A percentile compares a stretch with the other conserved stretches of the same genome.
Conservation (phyloP, 768 basidiomycete species). For the Cystobasidium ongulense region DNA sequence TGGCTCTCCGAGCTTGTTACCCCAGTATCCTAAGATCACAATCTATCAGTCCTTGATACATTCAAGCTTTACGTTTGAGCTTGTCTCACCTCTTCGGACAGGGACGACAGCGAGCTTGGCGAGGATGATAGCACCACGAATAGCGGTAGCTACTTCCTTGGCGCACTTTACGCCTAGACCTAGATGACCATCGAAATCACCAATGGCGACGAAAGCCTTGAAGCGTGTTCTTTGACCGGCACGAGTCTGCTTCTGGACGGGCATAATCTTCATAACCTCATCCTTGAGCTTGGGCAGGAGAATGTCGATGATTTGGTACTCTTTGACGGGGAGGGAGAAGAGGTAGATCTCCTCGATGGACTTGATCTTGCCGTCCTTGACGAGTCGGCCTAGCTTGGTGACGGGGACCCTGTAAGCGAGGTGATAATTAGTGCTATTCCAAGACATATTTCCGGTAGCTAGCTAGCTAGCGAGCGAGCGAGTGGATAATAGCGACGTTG, state of each 20-base stretch:
- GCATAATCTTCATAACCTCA: constrained; percentile 99
- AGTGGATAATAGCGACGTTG: background rate
- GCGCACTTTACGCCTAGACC: constrained; percentile 99
- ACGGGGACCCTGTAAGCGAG: constrained; percentile 68
- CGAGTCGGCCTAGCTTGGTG: constrained; percentile 97
- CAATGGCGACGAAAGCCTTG: constrained; percentile 99
- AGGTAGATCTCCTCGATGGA: constrained; percentile 99
- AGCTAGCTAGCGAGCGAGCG: background rate
- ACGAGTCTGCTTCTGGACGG: constrained; percentile 99
- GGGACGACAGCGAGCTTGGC: constrained; percentile 97
- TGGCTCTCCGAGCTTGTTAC: constrained; percentile 94
- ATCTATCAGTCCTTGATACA: background rate
- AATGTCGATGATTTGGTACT: constrained; percentile 98
- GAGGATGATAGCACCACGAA: constrained; percentile 97
- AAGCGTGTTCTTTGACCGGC: constrained; percentile 99
- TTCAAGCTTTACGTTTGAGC: background rate
- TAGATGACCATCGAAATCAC: constrained; percentile 96
- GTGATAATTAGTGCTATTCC: background rate
- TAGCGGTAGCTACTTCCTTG: constrained; percentile 99
- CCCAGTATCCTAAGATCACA: constrained; percentile 73
- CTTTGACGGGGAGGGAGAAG: constrained; percentile 98
- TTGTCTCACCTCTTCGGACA: constrained; percentile 59
- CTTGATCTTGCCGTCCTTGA: constrained; percentile 99
- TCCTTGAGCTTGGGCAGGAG: constrained; percentile 99
- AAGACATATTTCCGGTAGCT: background rate